Base-by-base conservation (phyloP, 129 eudicot species). In the Mikania micrantha region DNA sequence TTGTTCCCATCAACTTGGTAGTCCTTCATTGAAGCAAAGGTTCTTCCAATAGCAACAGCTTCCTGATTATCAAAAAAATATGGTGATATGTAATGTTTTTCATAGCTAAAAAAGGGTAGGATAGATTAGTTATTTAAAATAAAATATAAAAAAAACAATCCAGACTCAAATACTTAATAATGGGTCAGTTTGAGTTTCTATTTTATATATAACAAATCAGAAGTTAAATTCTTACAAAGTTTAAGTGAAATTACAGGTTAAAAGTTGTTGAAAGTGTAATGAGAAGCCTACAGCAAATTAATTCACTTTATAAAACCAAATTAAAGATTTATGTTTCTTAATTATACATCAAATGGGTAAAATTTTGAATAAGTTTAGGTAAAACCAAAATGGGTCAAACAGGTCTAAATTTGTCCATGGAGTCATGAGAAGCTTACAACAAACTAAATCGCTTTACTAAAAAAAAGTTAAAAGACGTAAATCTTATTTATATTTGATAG, bases 31-130 rank as follows among this genome's bases (percentile, higher is more conserved):
- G 88, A 70, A 70, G 96, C 94, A 81, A 85, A 89, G 28, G 96
- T 85, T 85, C 94, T 85, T 75, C 96, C 96, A 22, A 89, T 89
- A 25, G 96, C 94, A 58, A 83, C 88, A 27, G 96, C 96, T 86
- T 89, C 96, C 96, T 89, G 76, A 67, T 31, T 7, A 73, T 39
- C 34, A 35, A 27, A 17, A 32, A 57, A n/a, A 74, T 11, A 9
- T 40, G 49, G 40, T 56, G 19, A 53, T 28, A 34, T 4, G 36
- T 8, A 12, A 12, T 16, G 62, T 42, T 66, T 34, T 38, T 34
- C 36, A 62, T 27, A 15, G 22, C 7, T 39, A 21, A 44, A 8
- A n/a, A n/a, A n/a, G n/a, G n/a, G n/a, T n/a, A n/a, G n/a, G n/a
- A n/a, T n/a, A n/a, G n/a, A n/a, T n/a, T n/a, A n/a, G n/a, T n/a